These are phyloP conservation scores for Bathelium albidoporum DNA, from an alignment of 495 filamentous ascomycete genomes.

Conservation along the genomic window DNA sequence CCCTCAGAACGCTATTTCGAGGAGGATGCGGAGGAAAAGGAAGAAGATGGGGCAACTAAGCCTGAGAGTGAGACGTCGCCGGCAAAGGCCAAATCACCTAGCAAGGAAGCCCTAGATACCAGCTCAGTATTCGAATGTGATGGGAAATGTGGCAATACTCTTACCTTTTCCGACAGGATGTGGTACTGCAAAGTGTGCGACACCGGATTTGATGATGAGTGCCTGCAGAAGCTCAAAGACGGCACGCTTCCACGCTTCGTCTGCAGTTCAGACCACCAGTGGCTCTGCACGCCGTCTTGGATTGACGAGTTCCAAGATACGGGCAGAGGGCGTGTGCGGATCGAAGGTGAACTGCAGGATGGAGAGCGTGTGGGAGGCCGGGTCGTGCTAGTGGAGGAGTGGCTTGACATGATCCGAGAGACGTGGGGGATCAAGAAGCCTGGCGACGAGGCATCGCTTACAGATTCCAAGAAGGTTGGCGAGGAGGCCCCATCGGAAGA, in stretches of 20 bases:
- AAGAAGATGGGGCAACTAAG: no score
- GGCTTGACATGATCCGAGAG: background rate
- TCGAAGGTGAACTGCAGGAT: background rate
- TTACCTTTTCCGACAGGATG: background rate
- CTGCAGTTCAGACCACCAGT: background rate
- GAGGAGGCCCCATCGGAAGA: no score
- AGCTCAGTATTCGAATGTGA: background rate
- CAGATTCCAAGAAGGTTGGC: no score
- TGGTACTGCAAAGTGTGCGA: constrained; percentile 1
- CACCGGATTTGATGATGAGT: background rate
- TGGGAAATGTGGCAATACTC: background rate
- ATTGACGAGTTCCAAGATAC: background rate
- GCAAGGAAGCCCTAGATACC: no score
- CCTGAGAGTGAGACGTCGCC: no score
- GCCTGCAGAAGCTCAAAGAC: background rate
- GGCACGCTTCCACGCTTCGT: background rate
- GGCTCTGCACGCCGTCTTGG: background rate
- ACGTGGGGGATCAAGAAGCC: background rate
- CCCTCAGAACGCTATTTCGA: background rate
- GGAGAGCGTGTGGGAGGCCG: background rate
- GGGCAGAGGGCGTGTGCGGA: background rate
- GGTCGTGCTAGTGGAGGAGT: background rate
- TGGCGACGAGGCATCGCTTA: no score
- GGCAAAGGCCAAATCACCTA: no score
- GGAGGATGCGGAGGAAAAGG: no score